A percentile compares a stretch with the other conserved stretches of the same genome.
Conservation (phyloP, 2,329 filamentous ascomycete genomes). For the Zelopaecilomyces penicillatus region DNA sequence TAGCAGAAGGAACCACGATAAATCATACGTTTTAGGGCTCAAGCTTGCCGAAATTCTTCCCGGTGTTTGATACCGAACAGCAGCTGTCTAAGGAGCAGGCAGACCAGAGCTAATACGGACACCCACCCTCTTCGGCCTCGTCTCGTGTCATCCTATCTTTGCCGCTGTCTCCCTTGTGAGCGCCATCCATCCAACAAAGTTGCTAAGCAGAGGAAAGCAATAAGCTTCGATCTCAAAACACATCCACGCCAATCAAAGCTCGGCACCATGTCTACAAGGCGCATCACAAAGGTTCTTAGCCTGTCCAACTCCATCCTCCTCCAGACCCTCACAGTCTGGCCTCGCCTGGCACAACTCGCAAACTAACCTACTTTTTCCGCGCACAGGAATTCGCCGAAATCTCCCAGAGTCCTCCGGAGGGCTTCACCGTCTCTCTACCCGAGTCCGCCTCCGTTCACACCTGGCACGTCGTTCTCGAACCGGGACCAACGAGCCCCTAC, state of each 20-base stretch:
- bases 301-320: background rate
- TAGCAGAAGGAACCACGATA: no score
- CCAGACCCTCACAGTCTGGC: background rate
- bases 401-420: slow-evolving; percentile 36
- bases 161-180: no score
- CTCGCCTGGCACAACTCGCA: slow-evolving; percentile 8
- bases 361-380: slow-evolving; percentile 7
- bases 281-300: slow-evolving; percentile 34
- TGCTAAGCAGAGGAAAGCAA: no score
- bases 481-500: slow-evolving; percentile 39
- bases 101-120: no score
- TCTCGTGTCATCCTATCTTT: no score
- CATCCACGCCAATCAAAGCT: background rate
- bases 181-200: no score
- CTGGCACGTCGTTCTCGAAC: slow-evolving; percentile 42
- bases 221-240: no score
- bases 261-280: slow-evolving; percentile 33
- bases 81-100: no score
- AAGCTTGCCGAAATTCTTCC: no score
- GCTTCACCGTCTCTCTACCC: slow-evolving; percentile 39
- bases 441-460: slow-evolving; percentile 40
- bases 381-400: slow-evolving; percentile 46
- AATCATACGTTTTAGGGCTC: no score
- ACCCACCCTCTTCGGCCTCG: no score
- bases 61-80: no score